Evolutionary conservation across 345 rosid genomes (phyloP).

Genomic region (Trapa incisa): DNA sequence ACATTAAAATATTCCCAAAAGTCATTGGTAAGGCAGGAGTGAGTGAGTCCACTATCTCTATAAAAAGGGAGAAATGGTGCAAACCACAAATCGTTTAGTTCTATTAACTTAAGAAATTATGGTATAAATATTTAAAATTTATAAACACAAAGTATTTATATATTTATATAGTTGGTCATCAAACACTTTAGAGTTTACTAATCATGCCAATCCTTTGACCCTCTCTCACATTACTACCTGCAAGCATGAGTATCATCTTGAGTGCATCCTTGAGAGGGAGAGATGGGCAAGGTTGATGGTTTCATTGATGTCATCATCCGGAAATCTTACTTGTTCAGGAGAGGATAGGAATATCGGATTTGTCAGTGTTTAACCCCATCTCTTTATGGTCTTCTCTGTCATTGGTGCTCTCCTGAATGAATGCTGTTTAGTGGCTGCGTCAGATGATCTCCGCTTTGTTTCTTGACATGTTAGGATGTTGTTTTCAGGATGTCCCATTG

Average conservation of each 20-base stretch:
- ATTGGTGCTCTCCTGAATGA: not conserved
- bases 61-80: too few species aligned
- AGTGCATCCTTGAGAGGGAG: constrained; percentile 71
- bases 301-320: constrained; percentile 15
- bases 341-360: too few species aligned
- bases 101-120: too few species aligned
- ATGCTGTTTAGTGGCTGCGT: too few species aligned
- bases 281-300: constrained; percentile 39
- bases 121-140: too few species aligned
- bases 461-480: not conserved
- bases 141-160: too few species aligned
- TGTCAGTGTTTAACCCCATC: constrained; percentile 25
- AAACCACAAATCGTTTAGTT: too few species aligned
- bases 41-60: too few species aligned
- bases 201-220: not conserved
- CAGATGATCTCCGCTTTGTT: not conserved
- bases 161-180: too few species aligned
- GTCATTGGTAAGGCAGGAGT: too few species aligned
- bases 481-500: constrained; percentile 34
- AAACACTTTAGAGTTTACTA: not conserved
- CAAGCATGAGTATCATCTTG: constrained; percentile 92
- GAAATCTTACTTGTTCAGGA: not conserved
- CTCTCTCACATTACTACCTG: constrained; percentile 64
- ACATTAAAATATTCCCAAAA: too few species aligned
- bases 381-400: not conserved